Percentiles rank a stretch among this genome's conserved stretches.
Conservation (phyloP, 768 basidiomycete species). For the Leccinum uliginosum region DNA sequence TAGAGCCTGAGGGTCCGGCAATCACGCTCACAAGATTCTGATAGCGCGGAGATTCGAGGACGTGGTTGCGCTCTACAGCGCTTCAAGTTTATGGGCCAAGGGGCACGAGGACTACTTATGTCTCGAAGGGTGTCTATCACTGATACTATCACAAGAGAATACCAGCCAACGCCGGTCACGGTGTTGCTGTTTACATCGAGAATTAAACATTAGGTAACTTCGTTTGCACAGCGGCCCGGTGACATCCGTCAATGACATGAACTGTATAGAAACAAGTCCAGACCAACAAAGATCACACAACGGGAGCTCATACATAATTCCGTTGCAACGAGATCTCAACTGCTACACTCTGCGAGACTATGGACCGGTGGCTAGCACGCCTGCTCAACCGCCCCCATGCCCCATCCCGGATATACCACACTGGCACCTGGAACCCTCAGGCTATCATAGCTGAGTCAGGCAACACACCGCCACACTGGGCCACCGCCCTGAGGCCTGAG, state of each 20-base stretch:
- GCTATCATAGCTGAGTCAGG: too few relatives aligned
- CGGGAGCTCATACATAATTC: slow-evolving; percentile 96
- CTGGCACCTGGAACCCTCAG: too few relatives aligned
- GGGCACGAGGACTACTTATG: slow-evolving; percentile 50
- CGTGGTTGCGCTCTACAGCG: slow-evolving; percentile 61
- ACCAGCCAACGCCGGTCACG: slow-evolving; percentile 69
- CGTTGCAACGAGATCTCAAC: slow-evolving; percentile 95
- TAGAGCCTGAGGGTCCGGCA: slow-evolving; percentile 49
- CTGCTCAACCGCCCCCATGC: too few relatives aligned
- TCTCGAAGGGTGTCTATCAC: slow-evolving; percentile 93
- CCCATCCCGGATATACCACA: too few relatives aligned
- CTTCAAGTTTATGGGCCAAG: slow-evolving; percentile 72
- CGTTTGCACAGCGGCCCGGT: too few relatives aligned
- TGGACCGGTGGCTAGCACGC: too few relatives aligned
- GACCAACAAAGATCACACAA: slow-evolving; percentile 95
- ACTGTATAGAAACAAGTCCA: slow-evolving; percentile 87
- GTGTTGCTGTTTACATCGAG: slow-evolving; percentile 95
- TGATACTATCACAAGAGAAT: slow-evolving; percentile 60
- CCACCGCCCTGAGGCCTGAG: too few relatives aligned
- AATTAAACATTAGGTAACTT: too few relatives aligned
- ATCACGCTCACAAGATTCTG: slow-evolving; percentile 92
- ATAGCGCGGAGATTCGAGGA: slow-evolving; percentile 85
- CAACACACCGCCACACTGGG: too few relatives aligned
- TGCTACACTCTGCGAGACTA: slow-evolving; percentile 65
- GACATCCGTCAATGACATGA: too few relatives aligned